phyloP scores from a whole-genome alignment of 306 rosid genomes.

The Vigna unguiculata region DNA sequence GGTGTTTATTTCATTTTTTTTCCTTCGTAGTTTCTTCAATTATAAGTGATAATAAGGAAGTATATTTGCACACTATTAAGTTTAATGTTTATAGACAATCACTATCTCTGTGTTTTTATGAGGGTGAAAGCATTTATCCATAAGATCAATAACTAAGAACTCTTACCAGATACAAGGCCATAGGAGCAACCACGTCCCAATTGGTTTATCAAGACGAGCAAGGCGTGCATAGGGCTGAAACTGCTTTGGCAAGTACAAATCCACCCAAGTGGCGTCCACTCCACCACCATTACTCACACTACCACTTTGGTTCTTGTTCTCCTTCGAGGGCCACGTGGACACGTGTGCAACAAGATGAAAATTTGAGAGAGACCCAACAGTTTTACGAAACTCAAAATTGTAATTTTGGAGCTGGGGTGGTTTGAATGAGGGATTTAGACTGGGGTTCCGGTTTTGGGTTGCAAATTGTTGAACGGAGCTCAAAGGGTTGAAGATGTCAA shows the following conservation, averaged over 20 bases:
- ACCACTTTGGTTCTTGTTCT: slow-evolving; percentile 42
- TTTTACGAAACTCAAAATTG: slow-evolving; percentile 29
- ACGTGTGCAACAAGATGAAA: slow-evolving; percentile 50
- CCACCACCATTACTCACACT: slow-evolving; percentile 37
- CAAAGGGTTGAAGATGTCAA: slow-evolving; percentile 38
- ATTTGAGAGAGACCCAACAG: slow-evolving; percentile 40
- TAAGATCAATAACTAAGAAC: neutral
- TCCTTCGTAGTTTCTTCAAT: no score
- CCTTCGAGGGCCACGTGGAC: slow-evolving; percentile 61
- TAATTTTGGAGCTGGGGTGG: slow-evolving; percentile 34
- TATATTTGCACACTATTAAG: neutral
- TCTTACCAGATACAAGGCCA: slow-evolving; percentile 96
- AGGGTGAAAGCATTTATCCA: neutral
- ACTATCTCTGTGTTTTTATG: neutral
- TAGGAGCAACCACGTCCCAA: slow-evolving; percentile 94
- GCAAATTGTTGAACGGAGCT: slow-evolving; percentile 42
- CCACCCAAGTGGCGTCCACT: slow-evolving; percentile 67
- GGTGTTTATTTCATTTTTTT: no score
- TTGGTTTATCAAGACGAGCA: slow-evolving; percentile 94
- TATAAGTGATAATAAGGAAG: no score
- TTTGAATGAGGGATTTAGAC: slow-evolving; percentile 35
- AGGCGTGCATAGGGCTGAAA: slow-evolving; percentile 81
- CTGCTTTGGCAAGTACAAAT: slow-evolving; percentile 64
- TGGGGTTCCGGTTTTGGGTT: slow-evolving; percentile 24
- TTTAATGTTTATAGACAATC: neutral